Evolutionary conservation across 164 flowering plant genomes (phyloP).

Genomic region (Vitis rupestris): DNA sequence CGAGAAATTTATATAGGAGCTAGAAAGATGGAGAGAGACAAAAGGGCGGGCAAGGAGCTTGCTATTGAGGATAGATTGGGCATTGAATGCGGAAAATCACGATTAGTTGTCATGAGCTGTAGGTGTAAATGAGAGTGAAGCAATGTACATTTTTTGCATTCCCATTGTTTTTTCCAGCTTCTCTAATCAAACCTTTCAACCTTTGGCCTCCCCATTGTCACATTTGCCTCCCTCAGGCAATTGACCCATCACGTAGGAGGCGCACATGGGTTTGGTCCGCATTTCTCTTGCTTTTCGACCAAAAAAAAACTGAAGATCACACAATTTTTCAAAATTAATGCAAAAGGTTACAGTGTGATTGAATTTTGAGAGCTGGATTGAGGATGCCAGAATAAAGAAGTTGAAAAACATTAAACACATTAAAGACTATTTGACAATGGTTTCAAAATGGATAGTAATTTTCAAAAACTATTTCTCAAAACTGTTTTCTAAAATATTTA

Average conservation of each 20-base stretch:
- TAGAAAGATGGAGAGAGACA: neutral
- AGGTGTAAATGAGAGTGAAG: neutral
- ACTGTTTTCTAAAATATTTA: too few species aligned
- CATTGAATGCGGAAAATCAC: neutral
- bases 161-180: neutral
- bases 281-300: neutral
- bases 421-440: too few species aligned
- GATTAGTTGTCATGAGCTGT: slow-evolving; percentile 12
- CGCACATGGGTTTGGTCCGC: slow-evolving; percentile 23
- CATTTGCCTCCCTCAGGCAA: slow-evolving; percentile 14
- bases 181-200: neutral
- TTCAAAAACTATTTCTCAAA: too few species aligned
- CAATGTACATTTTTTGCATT: neutral
- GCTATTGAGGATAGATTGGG: neutral
- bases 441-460: too few species aligned
- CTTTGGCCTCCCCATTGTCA: neutral
- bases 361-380: neutral
- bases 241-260: slow-evolving; percentile 24
- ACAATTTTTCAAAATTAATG: too few species aligned
- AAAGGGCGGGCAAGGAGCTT: neutral
- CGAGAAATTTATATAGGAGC: too few species aligned
- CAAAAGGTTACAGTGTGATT: neutral
- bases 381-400: neutral
- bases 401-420: too few species aligned
- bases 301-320: neutral